phyloP scores from a whole-genome alignment of 805 yeast species.

The Sugiyamaella boreocaroliniensis region DNA sequence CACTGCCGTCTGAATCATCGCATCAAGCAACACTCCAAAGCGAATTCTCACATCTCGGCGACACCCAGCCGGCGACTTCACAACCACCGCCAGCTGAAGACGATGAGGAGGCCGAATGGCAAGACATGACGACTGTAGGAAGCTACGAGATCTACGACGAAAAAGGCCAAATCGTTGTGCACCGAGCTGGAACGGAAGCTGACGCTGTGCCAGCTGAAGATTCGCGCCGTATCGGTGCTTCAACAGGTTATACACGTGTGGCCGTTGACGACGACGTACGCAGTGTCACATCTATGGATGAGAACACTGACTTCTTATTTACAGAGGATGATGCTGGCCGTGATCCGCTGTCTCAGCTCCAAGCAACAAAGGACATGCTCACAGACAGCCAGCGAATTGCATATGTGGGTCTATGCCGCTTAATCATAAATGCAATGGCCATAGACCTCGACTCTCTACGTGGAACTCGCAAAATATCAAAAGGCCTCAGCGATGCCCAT shows the following conservation, averaged over 20 bases:
- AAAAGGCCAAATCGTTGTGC: constrained; percentile 41
- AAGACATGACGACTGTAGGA: constrained; percentile 77
- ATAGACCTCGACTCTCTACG: constrained; percentile 56
- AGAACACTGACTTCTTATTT: constrained; percentile 51
- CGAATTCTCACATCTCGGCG: constrained; percentile 3
- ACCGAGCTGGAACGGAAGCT: constrained; percentile 15
- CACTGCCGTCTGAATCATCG: constrained; percentile 20
- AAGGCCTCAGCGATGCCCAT: constrained; percentile 58
- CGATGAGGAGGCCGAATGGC: constrained; percentile 52
- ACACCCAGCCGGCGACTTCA: not conserved
- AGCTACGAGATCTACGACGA: constrained; percentile 74
- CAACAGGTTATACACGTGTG: constrained; percentile 79
- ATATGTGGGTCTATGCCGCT: constrained; percentile 76
- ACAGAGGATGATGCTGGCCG: constrained; percentile 39
- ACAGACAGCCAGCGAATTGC: constrained; percentile 84
- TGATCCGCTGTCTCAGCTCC: constrained; percentile 58
- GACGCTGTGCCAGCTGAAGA: constrained; percentile 16
- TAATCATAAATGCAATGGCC: constrained; percentile 74
- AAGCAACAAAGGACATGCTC: constrained; percentile 73
- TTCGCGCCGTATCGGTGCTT: constrained; percentile 38
- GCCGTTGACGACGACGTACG: constrained; percentile 79
- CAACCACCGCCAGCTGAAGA: not conserved
- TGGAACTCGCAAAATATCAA: constrained; percentile 46
- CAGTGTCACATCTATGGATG: constrained; percentile 46
- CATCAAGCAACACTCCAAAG: constrained; percentile 8